Evolutionary conservation across 2,329 filamentous ascomycete species (phyloP).

Genomic region (Dactylellina haptotyla): DNA sequence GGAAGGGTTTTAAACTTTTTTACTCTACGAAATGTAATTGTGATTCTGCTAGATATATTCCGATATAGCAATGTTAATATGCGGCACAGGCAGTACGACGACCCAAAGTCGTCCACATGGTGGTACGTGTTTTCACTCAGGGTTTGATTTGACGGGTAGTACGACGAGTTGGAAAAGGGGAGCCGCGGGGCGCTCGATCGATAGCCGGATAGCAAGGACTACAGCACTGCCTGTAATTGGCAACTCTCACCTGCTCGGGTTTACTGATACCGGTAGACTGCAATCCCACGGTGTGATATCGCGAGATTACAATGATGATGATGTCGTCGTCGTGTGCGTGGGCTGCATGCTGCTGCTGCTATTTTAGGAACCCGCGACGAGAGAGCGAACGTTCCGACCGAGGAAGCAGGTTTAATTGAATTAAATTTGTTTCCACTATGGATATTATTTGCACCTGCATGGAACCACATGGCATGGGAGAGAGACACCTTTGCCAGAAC

Average conservation of each 20-base stretch:
- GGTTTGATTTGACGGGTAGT: neutral
- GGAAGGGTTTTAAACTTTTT: no score
- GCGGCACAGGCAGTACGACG: neutral
- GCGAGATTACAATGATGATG: neutral
- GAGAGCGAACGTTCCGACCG: neutral
- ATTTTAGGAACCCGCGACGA: conserved; percentile 10
- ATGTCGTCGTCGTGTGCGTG: neutral
- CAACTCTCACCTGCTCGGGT: no score
- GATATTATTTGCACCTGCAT: neutral
- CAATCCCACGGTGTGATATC: no score
- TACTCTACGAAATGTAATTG: no score
- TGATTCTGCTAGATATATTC: no score
- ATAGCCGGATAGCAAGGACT: neutral
- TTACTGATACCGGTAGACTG: no score
- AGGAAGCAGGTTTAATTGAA: neutral
- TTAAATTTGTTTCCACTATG: neutral
- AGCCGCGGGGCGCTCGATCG: neutral
- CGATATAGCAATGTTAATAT: neutral
- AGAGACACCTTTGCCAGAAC: neutral
- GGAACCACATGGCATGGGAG: neutral
- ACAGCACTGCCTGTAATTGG: no score
- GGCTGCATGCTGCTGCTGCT: neutral
- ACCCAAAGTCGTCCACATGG: neutral
- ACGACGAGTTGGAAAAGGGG: neutral
- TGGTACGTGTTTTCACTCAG: neutral